Evolutionary conservation across 345 rosid species (phyloP).

Genomic region (Garcia nutans): DNA sequence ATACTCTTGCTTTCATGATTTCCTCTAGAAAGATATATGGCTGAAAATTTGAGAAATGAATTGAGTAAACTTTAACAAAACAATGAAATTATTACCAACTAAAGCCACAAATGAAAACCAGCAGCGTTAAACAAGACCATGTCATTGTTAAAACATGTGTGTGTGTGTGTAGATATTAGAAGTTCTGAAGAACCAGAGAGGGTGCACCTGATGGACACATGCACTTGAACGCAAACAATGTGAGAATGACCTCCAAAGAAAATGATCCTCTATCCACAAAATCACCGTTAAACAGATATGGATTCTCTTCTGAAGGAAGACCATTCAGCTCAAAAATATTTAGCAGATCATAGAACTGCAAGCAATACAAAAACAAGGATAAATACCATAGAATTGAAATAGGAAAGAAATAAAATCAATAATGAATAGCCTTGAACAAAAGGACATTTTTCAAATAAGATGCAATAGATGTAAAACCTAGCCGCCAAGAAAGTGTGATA

Average conservation of each 20-base stretch:
- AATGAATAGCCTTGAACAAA: slow-evolving; percentile 1
- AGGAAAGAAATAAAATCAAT: neutral
- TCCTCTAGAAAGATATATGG: slow-evolving; percentile 89
- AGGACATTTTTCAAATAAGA: neutral
- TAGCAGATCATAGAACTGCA: slow-evolving; percentile 93
- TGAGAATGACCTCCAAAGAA: slow-evolving; percentile 89
- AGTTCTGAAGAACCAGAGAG: slow-evolving; percentile 10
- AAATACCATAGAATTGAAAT: slow-evolving; percentile 3
- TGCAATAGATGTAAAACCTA: neutral
- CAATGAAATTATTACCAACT: neutral
- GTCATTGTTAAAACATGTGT: neutral
- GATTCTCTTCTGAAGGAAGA: slow-evolving; percentile 94
- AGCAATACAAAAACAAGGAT: slow-evolving; percentile 10
- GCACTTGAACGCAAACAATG: slow-evolving; percentile 94
- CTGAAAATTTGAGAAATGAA: slow-evolving; percentile 45
- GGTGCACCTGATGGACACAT: slow-evolving; percentile 79
- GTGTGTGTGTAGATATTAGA: neutral
- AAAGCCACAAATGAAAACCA: neutral
- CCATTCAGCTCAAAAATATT: slow-evolving; percentile 96
- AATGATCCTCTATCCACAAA: slow-evolving; percentile 98
- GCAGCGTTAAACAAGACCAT: neutral
- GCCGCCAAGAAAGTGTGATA: neutral
- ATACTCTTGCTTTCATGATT: slow-evolving; percentile 99
- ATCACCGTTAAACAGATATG: slow-evolving; percentile 94
- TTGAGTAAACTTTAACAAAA: slow-evolving; percentile 13